These are phyloP conservation scores for Penicillium atrosanguineum DNA, from an alignment of 495 filamentous ascomycete species.

Conservation along the genomic window DNA sequence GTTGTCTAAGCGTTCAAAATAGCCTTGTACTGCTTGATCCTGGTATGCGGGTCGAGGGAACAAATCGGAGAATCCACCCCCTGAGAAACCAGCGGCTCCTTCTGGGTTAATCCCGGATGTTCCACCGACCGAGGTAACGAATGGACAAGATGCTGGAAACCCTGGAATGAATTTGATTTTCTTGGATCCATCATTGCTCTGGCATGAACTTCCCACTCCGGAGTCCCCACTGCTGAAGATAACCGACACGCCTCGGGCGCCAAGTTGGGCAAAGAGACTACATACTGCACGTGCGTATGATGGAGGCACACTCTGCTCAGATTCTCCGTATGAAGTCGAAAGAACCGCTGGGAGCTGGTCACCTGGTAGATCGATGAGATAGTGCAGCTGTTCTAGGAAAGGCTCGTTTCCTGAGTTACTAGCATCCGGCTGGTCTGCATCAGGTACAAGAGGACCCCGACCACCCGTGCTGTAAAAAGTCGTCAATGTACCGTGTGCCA, in stretches of 20 bases:
- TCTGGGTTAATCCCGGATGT: constrained; percentile 55
- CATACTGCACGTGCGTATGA: constrained; percentile 65
- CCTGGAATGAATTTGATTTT: constrained; percentile 60
- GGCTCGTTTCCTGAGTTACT: constrained; percentile 68
- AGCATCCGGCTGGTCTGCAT: constrained; percentile 42
- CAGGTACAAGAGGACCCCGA: constrained; percentile 54
- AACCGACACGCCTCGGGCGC: constrained; percentile 68
- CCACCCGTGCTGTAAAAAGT: constrained; percentile 68
- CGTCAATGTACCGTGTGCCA: constrained; percentile 57
- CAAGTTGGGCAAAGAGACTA: constrained; percentile 68
- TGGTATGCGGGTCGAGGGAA: constrained; percentile 68
- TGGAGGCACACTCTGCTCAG: constrained; percentile 49
- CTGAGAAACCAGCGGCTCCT: constrained; percentile 55
- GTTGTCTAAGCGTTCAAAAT: constrained; percentile 43
- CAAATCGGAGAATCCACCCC: constrained; percentile 71
- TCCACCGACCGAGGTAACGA: constrained; percentile 74
- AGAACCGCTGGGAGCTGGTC: constrained; percentile 68
- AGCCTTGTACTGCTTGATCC: constrained; percentile 51
- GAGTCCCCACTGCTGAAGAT: constrained; percentile 73
- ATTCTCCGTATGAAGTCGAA: constrained; percentile 65
- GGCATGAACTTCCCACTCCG: constrained; percentile 58
- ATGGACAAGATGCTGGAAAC: constrained; percentile 80
- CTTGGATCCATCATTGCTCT: constrained; percentile 63
- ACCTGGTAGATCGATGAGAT: constrained; percentile 59
- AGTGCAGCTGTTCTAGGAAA: constrained; percentile 76